A percentile compares a stretch with the other conserved stretches of the same genome.
These are phyloP conservation scores for Solanum raphanifolium DNA, from an alignment of 257 asterid species.

Conservation along the genomic window DNA sequence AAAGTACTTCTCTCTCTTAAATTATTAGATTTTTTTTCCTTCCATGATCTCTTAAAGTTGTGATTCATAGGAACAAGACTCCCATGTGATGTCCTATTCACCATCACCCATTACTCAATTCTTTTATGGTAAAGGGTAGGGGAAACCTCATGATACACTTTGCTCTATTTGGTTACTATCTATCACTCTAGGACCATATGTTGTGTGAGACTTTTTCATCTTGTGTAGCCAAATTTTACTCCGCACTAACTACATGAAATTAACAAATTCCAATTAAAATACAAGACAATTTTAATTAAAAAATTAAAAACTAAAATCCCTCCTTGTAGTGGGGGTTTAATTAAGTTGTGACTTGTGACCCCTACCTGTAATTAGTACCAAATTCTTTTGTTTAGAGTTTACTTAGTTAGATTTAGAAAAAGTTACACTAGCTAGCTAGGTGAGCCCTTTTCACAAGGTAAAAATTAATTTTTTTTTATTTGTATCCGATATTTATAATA, in stretches of 20 bases:
- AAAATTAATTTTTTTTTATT: background rate
- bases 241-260: background rate
- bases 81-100: constrained; percentile 31
- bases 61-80: constrained; percentile 18
- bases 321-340: background rate
- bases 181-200: background rate
- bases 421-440: background rate
- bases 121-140: constrained; percentile 27
- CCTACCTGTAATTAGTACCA: background rate
- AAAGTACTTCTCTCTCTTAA: constrained; percentile 12
- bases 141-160: constrained; percentile 15
- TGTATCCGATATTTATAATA: background rate
- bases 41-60: background rate
- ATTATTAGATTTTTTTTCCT: background rate
- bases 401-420: no score
- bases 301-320: background rate
- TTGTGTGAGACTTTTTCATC: background rate
- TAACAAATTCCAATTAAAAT: background rate
- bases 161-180: constrained; percentile 4
- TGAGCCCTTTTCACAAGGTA: background rate
- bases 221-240: background rate
- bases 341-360: background rate
- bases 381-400: no score
- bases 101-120: constrained; percentile 16
- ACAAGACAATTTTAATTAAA: background rate